Conservation (phyloP, 257 asterid species). For the Rubia yunnanensis region DNA sequence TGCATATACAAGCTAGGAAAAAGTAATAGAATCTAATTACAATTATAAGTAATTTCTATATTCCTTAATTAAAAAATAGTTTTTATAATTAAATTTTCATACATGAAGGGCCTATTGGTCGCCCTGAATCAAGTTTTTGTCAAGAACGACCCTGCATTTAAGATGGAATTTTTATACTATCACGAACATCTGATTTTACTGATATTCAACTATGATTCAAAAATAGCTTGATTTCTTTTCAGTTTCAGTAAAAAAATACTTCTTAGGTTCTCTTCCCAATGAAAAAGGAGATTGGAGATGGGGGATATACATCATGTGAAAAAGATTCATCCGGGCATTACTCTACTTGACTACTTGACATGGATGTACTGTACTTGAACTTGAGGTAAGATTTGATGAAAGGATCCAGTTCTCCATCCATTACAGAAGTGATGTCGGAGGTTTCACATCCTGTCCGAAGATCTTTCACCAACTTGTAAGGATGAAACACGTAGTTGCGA, state of each 20-base stretch:
- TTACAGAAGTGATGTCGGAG: slow-evolving; percentile 66
- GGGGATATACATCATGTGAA: neutral
- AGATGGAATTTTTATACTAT: no score
- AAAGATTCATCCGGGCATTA: neutral
- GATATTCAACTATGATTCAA: neutral
- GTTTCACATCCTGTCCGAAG: slow-evolving; percentile 80
- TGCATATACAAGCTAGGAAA: no score
- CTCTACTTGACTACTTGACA: slow-evolving; percentile 26
- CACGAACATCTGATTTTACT: neutral
- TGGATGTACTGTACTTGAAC: slow-evolving; percentile 49
- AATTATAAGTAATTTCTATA: no score
- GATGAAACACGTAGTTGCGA: slow-evolving; percentile 90
- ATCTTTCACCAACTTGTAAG: slow-evolving; percentile 90
- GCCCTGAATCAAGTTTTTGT: no score
- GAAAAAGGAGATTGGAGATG: neutral
- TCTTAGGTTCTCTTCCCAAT: neutral
- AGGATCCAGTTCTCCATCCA: slow-evolving; percentile 94
- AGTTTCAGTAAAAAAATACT: neutral
- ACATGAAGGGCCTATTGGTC: no score
- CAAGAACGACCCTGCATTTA: no score
- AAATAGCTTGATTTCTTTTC: neutral
- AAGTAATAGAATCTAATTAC: no score
- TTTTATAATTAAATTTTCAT: no score
- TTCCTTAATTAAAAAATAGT: no score
- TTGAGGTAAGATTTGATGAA: slow-evolving; percentile 84